Evolutionary conservation across 495 filamentous ascomycete species (phyloP).

Genomic region (Corynascus novoguineensis): DNA sequence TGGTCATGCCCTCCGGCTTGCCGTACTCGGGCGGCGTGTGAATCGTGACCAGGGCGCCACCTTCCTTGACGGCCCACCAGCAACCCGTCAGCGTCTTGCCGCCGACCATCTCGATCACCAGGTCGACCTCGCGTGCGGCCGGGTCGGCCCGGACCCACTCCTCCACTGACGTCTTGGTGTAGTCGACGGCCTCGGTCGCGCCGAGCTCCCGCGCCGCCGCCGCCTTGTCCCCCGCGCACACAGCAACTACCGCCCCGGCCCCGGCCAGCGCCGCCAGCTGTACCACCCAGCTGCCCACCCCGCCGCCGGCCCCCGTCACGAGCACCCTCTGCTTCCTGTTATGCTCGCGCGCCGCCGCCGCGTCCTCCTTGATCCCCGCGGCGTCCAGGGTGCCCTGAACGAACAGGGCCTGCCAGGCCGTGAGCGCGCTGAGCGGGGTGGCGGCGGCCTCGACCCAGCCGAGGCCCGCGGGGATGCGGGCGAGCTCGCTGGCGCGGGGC

Average conservation of each 20-base stretch:
- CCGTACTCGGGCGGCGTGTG: conserved; percentile 42
- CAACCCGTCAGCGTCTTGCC: conserved; percentile 43
- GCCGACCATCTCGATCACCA: conserved; percentile 62
- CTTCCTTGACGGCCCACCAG: conserved; percentile 55
- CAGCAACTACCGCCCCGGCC: conserved; percentile 50
- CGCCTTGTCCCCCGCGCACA: conserved; percentile 54
- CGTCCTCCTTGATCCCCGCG: conserved; percentile 22
- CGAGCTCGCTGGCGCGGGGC: conserved; percentile 31
- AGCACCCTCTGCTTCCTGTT: conserved; percentile 54
- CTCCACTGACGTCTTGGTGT: conserved; percentile 45
- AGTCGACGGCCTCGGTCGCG: conserved; percentile 66
- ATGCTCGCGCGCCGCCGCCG: conserved; percentile 42
- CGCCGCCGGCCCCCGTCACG: conserved; percentile 61
- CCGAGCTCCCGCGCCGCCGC: conserved; percentile 53
- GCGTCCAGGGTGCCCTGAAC: conserved; percentile 29
- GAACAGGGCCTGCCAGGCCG: conserved; percentile 58
- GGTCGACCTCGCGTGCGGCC: conserved; percentile 46
- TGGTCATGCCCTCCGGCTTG: conserved; percentile 33
- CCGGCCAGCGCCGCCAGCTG: conserved; percentile 51
- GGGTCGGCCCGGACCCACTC: conserved; percentile 46
- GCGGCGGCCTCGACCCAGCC: conserved; percentile 49
- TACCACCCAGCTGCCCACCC: conserved; percentile 53
- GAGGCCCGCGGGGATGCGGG: conserved; percentile 47
- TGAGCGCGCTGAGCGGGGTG: conserved; percentile 54
- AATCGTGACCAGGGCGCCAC: conserved; percentile 43